Evolutionary conservation across 2,329 filamentous ascomycete genomes (phyloP), one percentile per base, ranked within the genome.

Genomic region (Fusarium phyllophilum): DNA sequence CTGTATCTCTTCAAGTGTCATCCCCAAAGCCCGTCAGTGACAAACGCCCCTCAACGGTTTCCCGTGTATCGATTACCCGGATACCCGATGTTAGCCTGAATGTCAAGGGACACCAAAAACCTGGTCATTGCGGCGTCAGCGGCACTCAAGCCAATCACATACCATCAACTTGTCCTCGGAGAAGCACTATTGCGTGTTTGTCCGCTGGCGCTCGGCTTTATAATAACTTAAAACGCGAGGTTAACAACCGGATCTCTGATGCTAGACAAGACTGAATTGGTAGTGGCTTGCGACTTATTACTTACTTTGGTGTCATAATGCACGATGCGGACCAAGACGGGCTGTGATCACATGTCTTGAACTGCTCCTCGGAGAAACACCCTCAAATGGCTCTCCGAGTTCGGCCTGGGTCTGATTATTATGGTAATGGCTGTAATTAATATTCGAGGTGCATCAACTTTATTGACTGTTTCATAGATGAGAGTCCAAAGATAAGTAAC

Each of bases 261-360:
- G 10, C 9, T 17, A 15, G 36, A 3, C 17, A 3, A 3, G 0
- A 36, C 15, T 15, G 31, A 33, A 33, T 33, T 33, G 9, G 31
- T 10, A 33, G 31, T 33, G 31, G 31, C 31, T 33, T 33, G 12
- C 12, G 31, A 33, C 3, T 33, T 3, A 13, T 3, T 33, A 33
- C 3, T 33, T 3, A 13, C 3, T 33, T 33, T 33, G 12, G 13
- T 13, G 12, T 33, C 31, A 33, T 33, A 33, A 33, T 13, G 31
- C 12, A 33, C 31, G 31, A 33, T 33, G 31, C 31, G 31, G 31
- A 13, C 31, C 12, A 33, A 33, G 12, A 13, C 31, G 5, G 31
- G 3, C 31, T 5, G 31, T 33, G 31, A 33, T 33, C 31, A 33
- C 12, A 33, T 33, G 4, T 33, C 31, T 13, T 33, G 31, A 13